These are phyloP conservation scores for Populus ilicifolia DNA, from an alignment of 345 rosid genomes.

Conservation along the genomic window DNA sequence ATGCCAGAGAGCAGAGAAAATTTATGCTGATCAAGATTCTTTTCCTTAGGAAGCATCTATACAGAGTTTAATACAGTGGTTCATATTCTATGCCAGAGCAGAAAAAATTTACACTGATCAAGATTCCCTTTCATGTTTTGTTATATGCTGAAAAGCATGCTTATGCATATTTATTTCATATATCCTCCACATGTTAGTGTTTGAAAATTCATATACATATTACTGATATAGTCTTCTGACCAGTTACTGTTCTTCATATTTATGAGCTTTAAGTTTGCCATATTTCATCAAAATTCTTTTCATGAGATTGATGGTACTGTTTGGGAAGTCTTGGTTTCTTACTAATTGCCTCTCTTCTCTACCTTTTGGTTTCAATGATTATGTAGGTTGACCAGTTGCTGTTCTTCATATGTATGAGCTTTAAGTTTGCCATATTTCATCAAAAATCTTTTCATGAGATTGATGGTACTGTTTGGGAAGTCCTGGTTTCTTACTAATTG, in stretches of 20 bases:
- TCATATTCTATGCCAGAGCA: not conserved
- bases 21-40: not conserved
- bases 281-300: not conserved
- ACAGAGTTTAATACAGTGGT: not conserved
- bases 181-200: not conserved
- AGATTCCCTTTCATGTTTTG: not conserved
- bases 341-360: conserved; percentile 6
- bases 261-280: not conserved
- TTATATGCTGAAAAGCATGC: not conserved
- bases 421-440: not conserved
- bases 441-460: conserved; percentile 5
- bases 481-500: not conserved
- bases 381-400: not conserved
- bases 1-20: not conserved
- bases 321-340: not conserved
- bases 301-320: conserved; percentile 7
- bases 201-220: not conserved
- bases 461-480: conserved; percentile 2
- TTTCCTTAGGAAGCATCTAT: not conserved
- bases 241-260: not conserved
- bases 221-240: not conserved
- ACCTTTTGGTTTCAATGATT: conserved; percentile 19
- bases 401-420: not conserved
- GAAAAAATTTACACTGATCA: not conserved
- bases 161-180: not conserved